Percentiles rank a stretch among this genome's conserved stretches.
These are phyloP conservation scores for Auricularia cornea DNA, from an alignment of 768 basidiomycete species.

Conservation along the genomic window DNA sequence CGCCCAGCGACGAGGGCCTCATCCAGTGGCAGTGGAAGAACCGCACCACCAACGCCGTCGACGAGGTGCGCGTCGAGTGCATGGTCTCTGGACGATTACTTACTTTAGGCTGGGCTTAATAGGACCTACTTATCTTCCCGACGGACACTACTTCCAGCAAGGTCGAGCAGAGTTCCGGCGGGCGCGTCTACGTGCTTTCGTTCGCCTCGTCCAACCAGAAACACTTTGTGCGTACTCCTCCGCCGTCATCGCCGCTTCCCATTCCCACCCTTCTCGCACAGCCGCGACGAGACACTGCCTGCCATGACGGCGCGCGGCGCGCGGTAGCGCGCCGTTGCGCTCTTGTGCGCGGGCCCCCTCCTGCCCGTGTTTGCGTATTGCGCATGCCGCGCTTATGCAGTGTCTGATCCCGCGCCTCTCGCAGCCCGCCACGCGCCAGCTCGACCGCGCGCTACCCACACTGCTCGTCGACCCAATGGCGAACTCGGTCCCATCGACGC, in stretches of 20 bases:
- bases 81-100: not conserved
- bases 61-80: slow-evolving; percentile 43
- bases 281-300: no score
- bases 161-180: slow-evolving; percentile 55
- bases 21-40: slow-evolving; percentile 79
- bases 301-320: no score
- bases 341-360: no score
- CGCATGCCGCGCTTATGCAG: no score
- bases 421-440: no score
- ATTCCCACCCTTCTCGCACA: no score
- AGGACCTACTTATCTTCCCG: slow-evolving; percentile 87
- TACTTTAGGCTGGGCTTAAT: not conserved
- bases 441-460: no score
- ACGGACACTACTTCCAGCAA: slow-evolving; percentile 75
- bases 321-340: no score
- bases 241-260: not conserved
- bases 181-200: slow-evolving; percentile 79
- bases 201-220: slow-evolving; percentile 85
- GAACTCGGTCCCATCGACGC: no score
- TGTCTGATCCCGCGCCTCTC: no score
- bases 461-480: no score
- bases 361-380: no score
- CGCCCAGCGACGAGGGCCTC: slow-evolving; percentile 64
- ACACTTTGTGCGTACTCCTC: slow-evolving; percentile 61
- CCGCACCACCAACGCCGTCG: slow-evolving; percentile 46